Evolutionary conservation across 371 early-diverging fungal species (phyloP), one percentile per base, ranked within the genome.

Genomic region (Blyttiomyces sp.): DNA sequence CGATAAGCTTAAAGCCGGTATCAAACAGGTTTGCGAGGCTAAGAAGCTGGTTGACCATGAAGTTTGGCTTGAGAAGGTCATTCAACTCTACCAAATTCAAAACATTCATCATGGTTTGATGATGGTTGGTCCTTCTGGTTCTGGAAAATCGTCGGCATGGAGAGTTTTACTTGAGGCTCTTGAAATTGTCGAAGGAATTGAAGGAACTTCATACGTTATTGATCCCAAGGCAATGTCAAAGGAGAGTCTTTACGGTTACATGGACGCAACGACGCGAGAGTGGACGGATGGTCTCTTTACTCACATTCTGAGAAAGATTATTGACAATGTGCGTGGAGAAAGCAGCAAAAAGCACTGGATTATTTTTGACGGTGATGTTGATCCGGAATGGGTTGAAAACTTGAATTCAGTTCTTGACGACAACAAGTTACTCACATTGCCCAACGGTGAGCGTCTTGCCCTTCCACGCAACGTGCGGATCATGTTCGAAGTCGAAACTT

Each of bases 361-460:
- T 63, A 87, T 99, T 31, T 99, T 99, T 76, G 99, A 99, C 76
- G 98, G 99, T 66, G 98, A 96, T 79, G 95, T 99, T 31, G 98
- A 98, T 79, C 98, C 99, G 17, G 95, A 95, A 68, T 99, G 99
- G 99, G 96, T 99, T 42, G 99, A 99, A 76, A 98, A 99, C 73
- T 86, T 99, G 67, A 99, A 99, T 80, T 90, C 82, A 45, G 97
- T 99, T 3, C 81, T 99, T 36, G 99, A 98, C 66, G 99, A 99
- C 77, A 98, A 99, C 78, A 88, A 89, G 63, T 73, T 96, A 54
- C 76, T 99, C 57, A 99, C 99, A 1, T 68, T 99, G 62, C 98
- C 96, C 13, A 99, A 97, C 69, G 99, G 99, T 66, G 99, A 99
- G 83, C 93, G 98, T 62, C 81, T 99, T 67, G 86, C 88, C 36